Conservation (phyloP, 805 yeast genomes). For the Metschnikowia lunata region DNA sequence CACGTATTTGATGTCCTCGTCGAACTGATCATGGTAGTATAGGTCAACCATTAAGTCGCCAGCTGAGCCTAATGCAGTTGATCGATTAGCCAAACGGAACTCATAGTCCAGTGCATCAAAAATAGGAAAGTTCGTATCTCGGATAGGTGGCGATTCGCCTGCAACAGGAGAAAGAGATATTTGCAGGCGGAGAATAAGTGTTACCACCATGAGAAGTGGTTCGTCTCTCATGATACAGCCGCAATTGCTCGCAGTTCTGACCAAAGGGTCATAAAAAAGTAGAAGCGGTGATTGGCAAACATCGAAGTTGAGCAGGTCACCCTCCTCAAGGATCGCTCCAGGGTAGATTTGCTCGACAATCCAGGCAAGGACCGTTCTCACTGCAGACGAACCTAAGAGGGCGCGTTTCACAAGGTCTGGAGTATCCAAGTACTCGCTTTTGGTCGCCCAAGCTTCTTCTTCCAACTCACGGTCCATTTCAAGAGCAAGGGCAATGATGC, state of each 20-base stretch:
- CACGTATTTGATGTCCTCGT: slow-evolving; percentile 62
- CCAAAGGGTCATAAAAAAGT: slow-evolving; percentile 64
- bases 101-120: slow-evolving; percentile 11
- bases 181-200: slow-evolving; percentile 31
- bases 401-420: slow-evolving; percentile 32
- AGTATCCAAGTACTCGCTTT: slow-evolving; percentile 22
- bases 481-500: slow-evolving; percentile 53
- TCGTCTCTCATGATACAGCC: slow-evolving; percentile 60
- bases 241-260: slow-evolving; percentile 49
- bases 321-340: slow-evolving; percentile 1
- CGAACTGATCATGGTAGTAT: slow-evolving; percentile 60
- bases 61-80: slow-evolving; percentile 10
- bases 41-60: slow-evolving; percentile 48
- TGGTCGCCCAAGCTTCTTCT: slow-evolving; percentile 24
- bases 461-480: slow-evolving; percentile 44
- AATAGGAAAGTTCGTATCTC: slow-evolving; percentile 6
- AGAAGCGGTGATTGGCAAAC: slow-evolving; percentile 53
- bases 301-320: slow-evolving; percentile 41
- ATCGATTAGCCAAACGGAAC: slow-evolving; percentile 8
- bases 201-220: slow-evolving; percentile 53
- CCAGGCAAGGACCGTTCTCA: slow-evolving; percentile 58
- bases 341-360: slow-evolving; percentile 42
- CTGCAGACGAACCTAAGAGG: slow-evolving; percentile 59
- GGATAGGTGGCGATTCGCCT: slow-evolving; percentile 2
- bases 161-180: slow-evolving; percentile 15